Conservation (phyloP, 345 rosid genomes). For the Eucalyptus curtisii region DNA sequence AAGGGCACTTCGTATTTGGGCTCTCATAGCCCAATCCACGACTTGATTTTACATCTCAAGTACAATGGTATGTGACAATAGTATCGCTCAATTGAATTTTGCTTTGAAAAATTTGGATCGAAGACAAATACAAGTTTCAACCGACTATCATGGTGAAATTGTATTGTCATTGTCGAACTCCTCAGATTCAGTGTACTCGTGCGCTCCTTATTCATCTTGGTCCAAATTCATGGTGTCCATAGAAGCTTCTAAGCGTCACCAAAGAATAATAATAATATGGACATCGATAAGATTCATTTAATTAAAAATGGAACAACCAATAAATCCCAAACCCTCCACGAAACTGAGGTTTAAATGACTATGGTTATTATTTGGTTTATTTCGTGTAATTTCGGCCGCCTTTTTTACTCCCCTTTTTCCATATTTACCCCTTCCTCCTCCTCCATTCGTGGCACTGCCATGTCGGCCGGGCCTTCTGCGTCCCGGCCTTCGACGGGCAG, state of each 20-base stretch:
- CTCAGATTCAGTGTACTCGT: neutral
- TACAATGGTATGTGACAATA: neutral
- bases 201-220: neutral
- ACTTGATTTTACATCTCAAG: neutral
- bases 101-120: neutral
- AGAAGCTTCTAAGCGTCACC: neutral
- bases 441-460: slow-evolving; percentile 53
- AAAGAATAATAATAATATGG: neutral
- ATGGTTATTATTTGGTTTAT: neutral
- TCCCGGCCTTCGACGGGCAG: slow-evolving; percentile 78
- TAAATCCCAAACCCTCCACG: neutral
- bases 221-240: neutral
- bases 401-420: neutral
- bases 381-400: neutral
- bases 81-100: neutral
- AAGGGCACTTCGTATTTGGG: neutral
- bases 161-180: neutral
- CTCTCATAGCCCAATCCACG: neutral
- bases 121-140: neutral
- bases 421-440: neutral
- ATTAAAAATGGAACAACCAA: neutral
- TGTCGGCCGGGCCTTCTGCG: slow-evolving; percentile 66
- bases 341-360: neutral
- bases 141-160: neutral
- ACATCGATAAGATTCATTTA: neutral